Conservation (phyloP, 129 eudicot genomes). For the Dittrichia graveolens region DNA sequence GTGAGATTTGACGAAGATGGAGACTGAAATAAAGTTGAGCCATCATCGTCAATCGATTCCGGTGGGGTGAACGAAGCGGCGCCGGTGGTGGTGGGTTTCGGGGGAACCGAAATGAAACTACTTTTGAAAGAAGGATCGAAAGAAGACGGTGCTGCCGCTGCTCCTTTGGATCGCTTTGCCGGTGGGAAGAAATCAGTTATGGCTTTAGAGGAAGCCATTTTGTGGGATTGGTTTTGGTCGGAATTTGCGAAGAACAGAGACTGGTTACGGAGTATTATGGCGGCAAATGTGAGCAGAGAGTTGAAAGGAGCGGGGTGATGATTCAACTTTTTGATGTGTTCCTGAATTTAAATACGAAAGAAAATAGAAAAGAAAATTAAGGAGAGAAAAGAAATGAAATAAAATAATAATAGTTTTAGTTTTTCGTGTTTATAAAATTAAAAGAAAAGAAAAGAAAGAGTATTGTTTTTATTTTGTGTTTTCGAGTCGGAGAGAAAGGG, state of each 20-base stretch:
- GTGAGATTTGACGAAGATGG: slow-evolving; percentile 36
- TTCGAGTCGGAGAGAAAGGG: too few species aligned
- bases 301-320: not conserved
- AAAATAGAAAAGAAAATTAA: too few species aligned
- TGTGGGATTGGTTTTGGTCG: not conserved
- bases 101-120: slow-evolving; percentile 14
- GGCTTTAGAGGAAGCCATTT: slow-evolving; percentile 63
- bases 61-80: slow-evolving; percentile 20
- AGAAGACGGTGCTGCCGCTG: slow-evolving; percentile 32
- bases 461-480: too few species aligned
- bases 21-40: not conserved
- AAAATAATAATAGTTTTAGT: too few species aligned
- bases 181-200: slow-evolving; percentile 74
- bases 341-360: too few species aligned
- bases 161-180: slow-evolving; percentile 63
- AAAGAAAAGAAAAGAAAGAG: too few species aligned
- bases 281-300: slow-evolving; percentile 29
- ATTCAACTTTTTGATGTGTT: slow-evolving; percentile 1
- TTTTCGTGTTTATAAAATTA: too few species aligned
- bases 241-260: not conserved
- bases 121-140: slow-evolving; percentile 14
- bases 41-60: slow-evolving; percentile 15
- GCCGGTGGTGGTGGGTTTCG: slow-evolving; percentile 29
- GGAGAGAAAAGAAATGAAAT: too few species aligned
- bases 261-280: slow-evolving; percentile 19